Evolutionary conservation across 106 monocot genomes (phyloP), one percentile per base, ranked within the genome.

Genomic region (Allium sativum): DNA sequence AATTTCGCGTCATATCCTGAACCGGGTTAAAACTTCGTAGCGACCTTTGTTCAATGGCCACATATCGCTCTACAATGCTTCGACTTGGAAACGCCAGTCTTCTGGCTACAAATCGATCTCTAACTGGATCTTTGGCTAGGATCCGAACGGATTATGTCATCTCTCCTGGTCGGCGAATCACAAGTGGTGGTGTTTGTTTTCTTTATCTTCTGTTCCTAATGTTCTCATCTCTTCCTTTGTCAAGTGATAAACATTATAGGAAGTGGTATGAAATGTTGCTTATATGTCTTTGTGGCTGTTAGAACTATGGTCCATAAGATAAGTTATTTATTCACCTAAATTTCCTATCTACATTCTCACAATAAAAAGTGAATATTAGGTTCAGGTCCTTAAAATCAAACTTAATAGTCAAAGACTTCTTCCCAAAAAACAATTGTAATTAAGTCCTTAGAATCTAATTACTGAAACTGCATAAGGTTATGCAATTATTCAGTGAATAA

Each of bases 41-140:
- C 31, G 31, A 31, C 31, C 31, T 1, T 31, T 31, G 31, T 31
- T 31, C 31, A 31, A 40, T 60, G 59, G 9, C 18, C 1, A 44
- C 43, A 42, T 60, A n/a, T 43, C 59, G 59, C n/a, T 15, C 59
- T 44, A 44, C 42, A 18, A 60, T 60, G 59, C 40, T 60, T 44
- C 59, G 59, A 44, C 15, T 42, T 4, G 41, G 59, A 10, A 60
- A 44, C 43, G 43, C 43, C 41, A 16, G 59, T 10, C 10, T 44
- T 41, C 42, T 60, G 2, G 42, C 42, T 4, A 16, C 42, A 44
- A 60, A 19, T 19, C 43, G 59, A 16, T 42, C 11, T 44, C 59
- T 60, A 42, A 12, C 15, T 44, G 42, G 42, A 43, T 60, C 41
- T 16, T 42, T 16, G 40, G n/a, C 16, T 13, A 60, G 0, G 59